Base-by-base conservation (phyloP, 1,139 yeast species). In the Protomyces arabidopsidicola region DNA sequence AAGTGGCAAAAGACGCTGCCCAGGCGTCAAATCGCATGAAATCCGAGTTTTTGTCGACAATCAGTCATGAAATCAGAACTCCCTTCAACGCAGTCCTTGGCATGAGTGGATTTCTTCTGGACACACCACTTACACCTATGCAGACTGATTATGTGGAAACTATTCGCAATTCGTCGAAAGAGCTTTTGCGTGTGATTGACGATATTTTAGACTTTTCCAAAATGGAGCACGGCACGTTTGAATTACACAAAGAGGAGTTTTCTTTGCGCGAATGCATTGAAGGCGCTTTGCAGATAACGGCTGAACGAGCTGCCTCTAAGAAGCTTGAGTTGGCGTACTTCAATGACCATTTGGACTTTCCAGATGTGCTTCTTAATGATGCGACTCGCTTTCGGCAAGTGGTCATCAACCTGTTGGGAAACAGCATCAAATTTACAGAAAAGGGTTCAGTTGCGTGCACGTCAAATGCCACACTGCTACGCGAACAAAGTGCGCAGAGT, bases 51-150 rank as follows among this genome's bases (percentile, higher is more conserved):
- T 86, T 90, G 71, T 96, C 97, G 9, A 90, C 90, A 73, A 90
- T 90, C 65, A 88, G 96, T 0, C 97, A 90, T 73, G 97, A 90
- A 75, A 81, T 90, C 72, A 81, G 97, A 69, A 90, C 97, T 0
- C 97, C 97, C 2, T 77, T 90, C 69, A 90, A 90, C 74, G 97
- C 97, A 74, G 90, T 90, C 36, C 78, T 90, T 57, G 97, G 97
- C 67, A 89, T 90, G 96, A 88, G 95, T 0, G 87, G 95, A 10
- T 87, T 90, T 68, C 89, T 96, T 3, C 78, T 87, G 64, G 93
- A 87, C 69, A 87, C 95, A 2, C 89, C 86, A 67, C 76, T 87
- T 68, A 84, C 88, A 6, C 90, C 85, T 70, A 87, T 87, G 71
- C 95, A 87, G 74, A 77, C 90, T 69, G 91, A 87, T 75, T 87